phyloP scores from a whole-genome alignment of 2,329 filamentous ascomycete species.

The Hypoxylon sp. region DNA sequence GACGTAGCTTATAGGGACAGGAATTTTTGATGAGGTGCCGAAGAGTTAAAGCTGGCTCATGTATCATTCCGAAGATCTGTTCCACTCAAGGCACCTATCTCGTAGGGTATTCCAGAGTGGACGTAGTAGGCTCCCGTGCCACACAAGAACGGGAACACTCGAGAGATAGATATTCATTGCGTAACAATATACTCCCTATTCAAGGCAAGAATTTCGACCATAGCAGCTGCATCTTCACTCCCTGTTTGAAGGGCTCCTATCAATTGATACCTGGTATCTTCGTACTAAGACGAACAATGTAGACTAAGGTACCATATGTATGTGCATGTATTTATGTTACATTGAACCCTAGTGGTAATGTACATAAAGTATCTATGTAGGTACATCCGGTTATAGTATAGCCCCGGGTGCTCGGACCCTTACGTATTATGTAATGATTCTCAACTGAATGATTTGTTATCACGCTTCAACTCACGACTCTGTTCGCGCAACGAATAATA shows the following conservation, averaged over 20 bases:
- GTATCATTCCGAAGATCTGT: constrained; percentile 4
- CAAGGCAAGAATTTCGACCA: constrained; percentile 5
- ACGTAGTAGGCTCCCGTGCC: neutral
- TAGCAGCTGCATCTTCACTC: neutral
- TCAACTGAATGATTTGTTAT: constrained; percentile 23
- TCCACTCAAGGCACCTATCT: constrained; percentile 4
- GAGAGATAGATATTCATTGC: neutral
- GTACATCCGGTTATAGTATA: no score
- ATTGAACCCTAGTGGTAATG: no score
- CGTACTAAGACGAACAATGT: no score
- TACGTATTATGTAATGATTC: constrained; percentile 11
- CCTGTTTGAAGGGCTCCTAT: neutral
- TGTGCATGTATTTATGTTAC: no score
- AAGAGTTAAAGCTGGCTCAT: constrained; percentile 2
- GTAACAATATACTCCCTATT: constrained; percentile 4
- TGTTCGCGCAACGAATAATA: constrained; percentile 4
- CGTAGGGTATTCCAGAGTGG: neutral
- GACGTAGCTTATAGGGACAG: neutral
- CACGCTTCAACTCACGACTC: constrained; percentile 25
- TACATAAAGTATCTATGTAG: no score
- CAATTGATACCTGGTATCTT: neutral
- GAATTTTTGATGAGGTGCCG: neutral
- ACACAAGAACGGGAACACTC: neutral
- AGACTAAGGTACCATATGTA: no score
- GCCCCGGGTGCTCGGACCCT: neutral